These are phyloP conservation scores for Babjeviella inositovora DNA, from an alignment of 805 yeast species.

Conservation along the genomic window DNA sequence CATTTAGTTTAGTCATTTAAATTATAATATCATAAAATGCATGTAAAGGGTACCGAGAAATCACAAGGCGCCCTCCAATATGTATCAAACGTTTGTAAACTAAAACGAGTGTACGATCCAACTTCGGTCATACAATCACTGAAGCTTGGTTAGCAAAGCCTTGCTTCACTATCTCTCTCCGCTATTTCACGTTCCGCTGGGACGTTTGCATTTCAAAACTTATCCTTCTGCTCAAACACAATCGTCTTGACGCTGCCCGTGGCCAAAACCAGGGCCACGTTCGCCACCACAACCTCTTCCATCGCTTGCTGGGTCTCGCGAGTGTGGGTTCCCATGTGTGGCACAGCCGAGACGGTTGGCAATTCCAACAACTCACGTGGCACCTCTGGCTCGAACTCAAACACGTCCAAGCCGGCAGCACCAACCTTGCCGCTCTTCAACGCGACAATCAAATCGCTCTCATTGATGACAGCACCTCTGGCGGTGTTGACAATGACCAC, in stretches of 20 bases:
- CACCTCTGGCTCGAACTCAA: slow-evolving; percentile 39
- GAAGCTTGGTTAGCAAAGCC: too few species aligned
- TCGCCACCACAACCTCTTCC: slow-evolving; percentile 23
- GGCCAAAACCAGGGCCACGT: slow-evolving; percentile 32
- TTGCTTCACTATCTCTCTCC: too few species aligned
- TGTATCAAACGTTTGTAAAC: too few species aligned
- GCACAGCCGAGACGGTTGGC: slow-evolving; percentile 32
- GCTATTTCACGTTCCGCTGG: too few species aligned
- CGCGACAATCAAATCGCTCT: slow-evolving; percentile 25
- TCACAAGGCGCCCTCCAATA: too few species aligned
- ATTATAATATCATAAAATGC: too few species aligned
- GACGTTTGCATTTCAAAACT: too few species aligned
- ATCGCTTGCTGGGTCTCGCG: slow-evolving; percentile 16
- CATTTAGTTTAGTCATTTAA: too few species aligned
- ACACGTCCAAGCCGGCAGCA: slow-evolving; percentile 44
- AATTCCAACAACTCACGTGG: slow-evolving; percentile 25
- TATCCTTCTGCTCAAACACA: slow-evolving; percentile 67
- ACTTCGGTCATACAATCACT: too few species aligned
- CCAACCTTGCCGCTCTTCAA: slow-evolving; percentile 32
- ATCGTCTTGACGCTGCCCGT: slow-evolving; percentile 58
- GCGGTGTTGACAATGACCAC: slow-evolving; percentile 41
- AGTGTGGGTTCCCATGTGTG: slow-evolving; percentile 35
- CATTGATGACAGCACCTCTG: slow-evolving; percentile 45
- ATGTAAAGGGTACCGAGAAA: too few species aligned
- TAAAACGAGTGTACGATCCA: too few species aligned